phyloP scores from a whole-genome alignment of 768 basidiomycete genomes.

The Favolaschia claudopus region DNA sequence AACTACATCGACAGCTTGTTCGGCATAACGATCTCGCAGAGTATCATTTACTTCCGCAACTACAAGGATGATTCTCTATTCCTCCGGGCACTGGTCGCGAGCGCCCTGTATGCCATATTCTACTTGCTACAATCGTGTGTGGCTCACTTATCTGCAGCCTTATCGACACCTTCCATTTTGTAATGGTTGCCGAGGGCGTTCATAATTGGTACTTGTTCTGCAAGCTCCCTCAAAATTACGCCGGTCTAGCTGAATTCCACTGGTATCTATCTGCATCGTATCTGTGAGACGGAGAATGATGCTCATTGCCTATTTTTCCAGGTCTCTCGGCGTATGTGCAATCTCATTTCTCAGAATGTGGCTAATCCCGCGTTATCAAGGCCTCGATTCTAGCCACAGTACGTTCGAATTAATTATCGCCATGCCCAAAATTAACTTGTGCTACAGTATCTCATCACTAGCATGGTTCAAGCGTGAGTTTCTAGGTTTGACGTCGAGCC shows the following conservation, averaged over 20 bases:
- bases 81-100: conserved; percentile 3
- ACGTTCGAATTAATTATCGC: background rate
- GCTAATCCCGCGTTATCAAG: background rate
- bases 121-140: background rate
- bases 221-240: conserved; percentile 22
- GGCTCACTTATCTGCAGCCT: background rate
- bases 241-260: conserved; percentile 7
- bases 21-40: conserved; percentile 19
- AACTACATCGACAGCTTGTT: conserved; percentile 7
- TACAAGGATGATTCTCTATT: conserved; percentile 13
- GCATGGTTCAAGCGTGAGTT: conserved; percentile 13
- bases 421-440: background rate
- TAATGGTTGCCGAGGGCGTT: conserved; percentile 19
- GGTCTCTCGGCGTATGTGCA: conserved; percentile 15
- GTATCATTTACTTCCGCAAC: conserved; percentile 18
- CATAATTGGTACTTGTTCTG: conserved; percentile 24
- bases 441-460: conserved; percentile 16
- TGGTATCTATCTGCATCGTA: too few species aligned
- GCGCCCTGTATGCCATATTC: conserved; percentile 5
- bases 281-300: too few species aligned
- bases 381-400: conserved; percentile 22
- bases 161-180: conserved; percentile 21
- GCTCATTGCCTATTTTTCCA: background rate
- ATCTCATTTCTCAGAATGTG: background rate
- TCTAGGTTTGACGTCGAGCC: background rate